Evolutionary conservation across 2,329 filamentous ascomycete species (phyloP), one percentile per base, ranked within the genome.

Genomic region (Paecilomyces fulvus): DNA sequence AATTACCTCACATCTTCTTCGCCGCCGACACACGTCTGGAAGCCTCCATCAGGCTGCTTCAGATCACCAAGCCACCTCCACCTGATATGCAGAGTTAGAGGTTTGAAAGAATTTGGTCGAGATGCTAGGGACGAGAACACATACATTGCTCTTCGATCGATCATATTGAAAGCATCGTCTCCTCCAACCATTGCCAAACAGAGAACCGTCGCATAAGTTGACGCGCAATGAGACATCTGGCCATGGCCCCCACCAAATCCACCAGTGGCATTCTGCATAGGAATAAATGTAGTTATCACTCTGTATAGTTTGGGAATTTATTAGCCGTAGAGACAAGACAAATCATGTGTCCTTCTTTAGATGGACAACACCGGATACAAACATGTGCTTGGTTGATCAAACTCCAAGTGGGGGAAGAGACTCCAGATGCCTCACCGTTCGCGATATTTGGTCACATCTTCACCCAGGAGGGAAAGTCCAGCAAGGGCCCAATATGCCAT

Each of bases 231-330:
- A 54, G 90, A 91, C 62, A 83, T 80, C 70, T 97, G 94, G 28
- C 92, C 91, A 71, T 91, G 88, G n/a, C 94, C 92, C 60, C 92
- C 94, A 54, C 91, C 94, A 70, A 96, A 96, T 2, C 94, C 94
- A 53, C 94, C 94, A 14, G 79, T 80, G 21, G 79, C 72, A 71
- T 96, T 95, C 74, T 97, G 94, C 74, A 92, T 86, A 49, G 89
- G 84, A 51, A 80, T 80, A 53, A 94, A 86, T 6, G 92, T 96
- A 58, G 85, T 82, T 53, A 89, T 76, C 57, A 92, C 73, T 51
- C 82, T 83, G 63, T 52, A 55, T 48, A 50, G 52, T 51, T 63
- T 56, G 61, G 62, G 49, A 49, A 17, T 12, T 28, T 12, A 28
- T 49, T n/a, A 49, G 48, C 48, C 9, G 21, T n/a, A 7, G 6